Evolutionary conservation across 1,139 yeast genomes (phyloP), one percentile per base, ranked within the genome.

Genomic region (Tardiomyces blankii): DNA sequence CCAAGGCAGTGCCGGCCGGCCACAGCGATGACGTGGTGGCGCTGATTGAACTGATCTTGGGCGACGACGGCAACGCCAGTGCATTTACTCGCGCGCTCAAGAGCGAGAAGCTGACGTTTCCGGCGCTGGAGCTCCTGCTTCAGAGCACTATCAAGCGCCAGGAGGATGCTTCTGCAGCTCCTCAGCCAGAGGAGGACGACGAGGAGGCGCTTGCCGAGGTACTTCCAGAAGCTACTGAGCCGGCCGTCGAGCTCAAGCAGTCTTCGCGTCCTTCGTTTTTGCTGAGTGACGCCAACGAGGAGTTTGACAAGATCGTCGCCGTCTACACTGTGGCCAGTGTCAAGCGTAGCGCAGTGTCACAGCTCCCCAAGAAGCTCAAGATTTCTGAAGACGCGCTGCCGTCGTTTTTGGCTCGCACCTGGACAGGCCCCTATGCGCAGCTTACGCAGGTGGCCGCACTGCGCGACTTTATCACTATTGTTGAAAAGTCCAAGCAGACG

Each of bases 231-330:
- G 16, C 9, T 9, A 11, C n/a, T 30, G 35, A 30, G 35, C 35
- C 35, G 35, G 9, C 16, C 5, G 16, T 13, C 5, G 35, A 30
- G 35, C 39, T 47, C 11, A 42, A 39, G 19, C 28, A 41, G 32
- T 35, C 42, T 12, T 32, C 44, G 12, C 38, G 42, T 38, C 41
- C 49, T 1, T 68, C 79, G 2, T 79, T 75, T 56, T 64, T 78
- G 42, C 49, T 56, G 14, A 50, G 58, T 1, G 56, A 67, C 8
- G 54, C 71, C 9, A 70, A 69, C 45, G 69, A 63, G 3, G 74
- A 70, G 27, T 82, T 78, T 55, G 57, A 60, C 16, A 62, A 61
- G 33, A 62, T 80, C 27, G 67, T 62, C 43, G 62, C 66, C n/a
- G 52, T 63, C 46, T 81, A 64, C 57, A 64, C 55, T 54, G 71